phyloP scores from a whole-genome alignment of 441 rosid genomes.

The Populus hybrid region DNA sequence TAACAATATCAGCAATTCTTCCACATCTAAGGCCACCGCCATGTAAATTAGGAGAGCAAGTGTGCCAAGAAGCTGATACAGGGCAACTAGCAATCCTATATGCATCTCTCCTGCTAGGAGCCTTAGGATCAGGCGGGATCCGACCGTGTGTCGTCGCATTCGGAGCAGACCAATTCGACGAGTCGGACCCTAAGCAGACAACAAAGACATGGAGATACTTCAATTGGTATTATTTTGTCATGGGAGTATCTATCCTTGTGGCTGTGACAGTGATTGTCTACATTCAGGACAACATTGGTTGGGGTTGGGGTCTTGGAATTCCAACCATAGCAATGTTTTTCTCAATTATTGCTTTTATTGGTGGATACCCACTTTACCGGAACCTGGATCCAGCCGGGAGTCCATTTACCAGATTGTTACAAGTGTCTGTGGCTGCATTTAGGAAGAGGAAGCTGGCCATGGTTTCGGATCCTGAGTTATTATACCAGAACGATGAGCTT shows the following conservation, averaged over 20 bases:
- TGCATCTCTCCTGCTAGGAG: conserved; percentile 58
- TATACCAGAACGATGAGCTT: conserved; percentile 66
- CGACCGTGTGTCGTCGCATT: conserved; percentile 95
- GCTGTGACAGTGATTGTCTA: conserved; percentile 84
- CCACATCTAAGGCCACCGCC: conserved; percentile 73
- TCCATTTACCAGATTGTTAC: conserved; percentile 82
- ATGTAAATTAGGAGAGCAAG: conserved; percentile 42
- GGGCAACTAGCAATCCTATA: conserved; percentile 65
- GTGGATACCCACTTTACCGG: conserved; percentile 71
- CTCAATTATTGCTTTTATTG: conserved; percentile 50
- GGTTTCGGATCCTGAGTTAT: conserved; percentile 43
- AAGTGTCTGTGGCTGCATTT: conserved; percentile 63
- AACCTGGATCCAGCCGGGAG: conserved; percentile 76
- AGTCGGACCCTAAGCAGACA: conserved; percentile 69
- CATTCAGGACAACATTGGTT: conserved; percentile 82
- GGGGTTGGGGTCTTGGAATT: conserved; percentile 91
- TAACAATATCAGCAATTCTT: conserved; percentile 61
- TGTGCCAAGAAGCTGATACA: conserved; percentile 60
- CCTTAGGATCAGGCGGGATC: conserved; percentile 94
- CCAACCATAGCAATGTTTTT: conserved; percentile 77
- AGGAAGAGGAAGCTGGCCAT: conserved; percentile 55
- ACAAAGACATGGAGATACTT: conserved; percentile 81
- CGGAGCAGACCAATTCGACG: conserved; percentile 96
- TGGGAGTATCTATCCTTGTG: conserved; percentile 70
- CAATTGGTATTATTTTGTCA: conserved; percentile 88